Percentiles rank a stretch among this genome's conserved stretches.
Evolutionary conservation across 371 early-diverging fungal genomes (phyloP).

Genomic region (Entomophthora muscae): DNA sequence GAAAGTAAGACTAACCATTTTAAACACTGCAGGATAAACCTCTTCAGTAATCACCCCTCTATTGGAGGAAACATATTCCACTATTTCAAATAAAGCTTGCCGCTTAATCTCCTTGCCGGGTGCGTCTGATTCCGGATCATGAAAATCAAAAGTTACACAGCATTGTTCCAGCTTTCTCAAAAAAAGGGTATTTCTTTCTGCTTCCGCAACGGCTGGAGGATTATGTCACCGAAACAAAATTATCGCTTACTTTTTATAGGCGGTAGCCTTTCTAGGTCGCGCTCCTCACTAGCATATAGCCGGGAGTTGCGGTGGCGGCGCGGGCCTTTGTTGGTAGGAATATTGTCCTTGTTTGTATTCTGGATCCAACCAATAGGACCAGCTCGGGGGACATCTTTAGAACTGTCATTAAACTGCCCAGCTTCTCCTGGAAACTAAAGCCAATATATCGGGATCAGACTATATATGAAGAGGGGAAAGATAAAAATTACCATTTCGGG

Average conservation of each 20-base stretch:
- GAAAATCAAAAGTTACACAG: constrained; percentile 81
- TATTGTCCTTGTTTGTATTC: constrained; percentile 57
- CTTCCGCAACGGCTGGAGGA: constrained; percentile 39
- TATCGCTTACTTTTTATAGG: constrained; percentile 47
- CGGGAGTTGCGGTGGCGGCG: constrained; percentile 67
- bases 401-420: too few relatives aligned
- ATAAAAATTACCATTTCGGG: too few relatives aligned
- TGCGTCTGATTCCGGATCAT: constrained; percentile 62
- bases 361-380: constrained; percentile 61
- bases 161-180: constrained; percentile 79
- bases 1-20: constrained; percentile 54
- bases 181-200: constrained; percentile 60
- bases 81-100: constrained; percentile 68
- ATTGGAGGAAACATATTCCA: constrained; percentile 77
- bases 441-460: too few relatives aligned
- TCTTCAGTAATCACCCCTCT: constrained; percentile 67
- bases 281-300: constrained; percentile 56
- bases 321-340: constrained; percentile 59
- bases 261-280: constrained; percentile 55
- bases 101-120: constrained; percentile 90
- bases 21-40: constrained; percentile 74
- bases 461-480: too few relatives aligned
- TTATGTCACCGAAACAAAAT: not conserved
- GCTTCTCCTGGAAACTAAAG: too few relatives aligned
- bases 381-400: too few relatives aligned